Evolutionary conservation across 73 alveolate genomes (phyloP).

Genomic region (Durusdinium trenchii): DNA sequence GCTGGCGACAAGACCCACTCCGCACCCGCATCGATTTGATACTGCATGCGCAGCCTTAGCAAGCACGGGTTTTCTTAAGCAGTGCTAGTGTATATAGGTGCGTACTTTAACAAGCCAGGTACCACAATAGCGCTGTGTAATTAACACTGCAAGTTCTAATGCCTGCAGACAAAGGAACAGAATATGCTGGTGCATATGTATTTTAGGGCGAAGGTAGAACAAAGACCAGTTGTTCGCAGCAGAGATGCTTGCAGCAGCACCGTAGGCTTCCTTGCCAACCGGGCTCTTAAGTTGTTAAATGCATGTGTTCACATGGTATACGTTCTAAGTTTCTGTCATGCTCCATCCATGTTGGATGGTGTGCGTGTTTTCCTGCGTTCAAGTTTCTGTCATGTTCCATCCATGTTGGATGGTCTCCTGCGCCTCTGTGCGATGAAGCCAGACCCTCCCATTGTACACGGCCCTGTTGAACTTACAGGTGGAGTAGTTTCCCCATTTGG

Average conservation of each 20-base stretch:
- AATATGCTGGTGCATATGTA: neutral
- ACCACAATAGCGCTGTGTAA: neutral
- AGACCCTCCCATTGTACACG: neutral
- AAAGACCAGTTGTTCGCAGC: neutral
- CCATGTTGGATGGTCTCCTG: neutral
- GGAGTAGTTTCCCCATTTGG: neutral
- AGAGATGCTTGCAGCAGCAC: neutral
- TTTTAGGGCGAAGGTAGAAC: neutral
- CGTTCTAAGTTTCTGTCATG: neutral
- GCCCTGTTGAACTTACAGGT: neutral
- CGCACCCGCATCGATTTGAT: neutral
- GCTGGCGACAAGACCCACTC: neutral
- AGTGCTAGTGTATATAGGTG: neutral
- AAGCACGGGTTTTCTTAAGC: neutral
- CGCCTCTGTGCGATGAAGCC: neutral
- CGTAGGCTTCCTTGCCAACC: neutral
- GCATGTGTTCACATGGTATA: no score
- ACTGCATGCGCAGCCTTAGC: neutral
- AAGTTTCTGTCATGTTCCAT: slow-evolving; percentile 8
- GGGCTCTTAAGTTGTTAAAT: no score
- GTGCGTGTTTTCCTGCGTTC: neutral
- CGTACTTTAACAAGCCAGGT: neutral
- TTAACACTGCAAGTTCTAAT: neutral
- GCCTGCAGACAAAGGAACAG: neutral
- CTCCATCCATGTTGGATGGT: neutral